Evolutionary conservation across 1,284 basidiomycete species (phyloP), one percentile per base, ranked within the genome.

Genomic region (Trichosporon asahii): DNA sequence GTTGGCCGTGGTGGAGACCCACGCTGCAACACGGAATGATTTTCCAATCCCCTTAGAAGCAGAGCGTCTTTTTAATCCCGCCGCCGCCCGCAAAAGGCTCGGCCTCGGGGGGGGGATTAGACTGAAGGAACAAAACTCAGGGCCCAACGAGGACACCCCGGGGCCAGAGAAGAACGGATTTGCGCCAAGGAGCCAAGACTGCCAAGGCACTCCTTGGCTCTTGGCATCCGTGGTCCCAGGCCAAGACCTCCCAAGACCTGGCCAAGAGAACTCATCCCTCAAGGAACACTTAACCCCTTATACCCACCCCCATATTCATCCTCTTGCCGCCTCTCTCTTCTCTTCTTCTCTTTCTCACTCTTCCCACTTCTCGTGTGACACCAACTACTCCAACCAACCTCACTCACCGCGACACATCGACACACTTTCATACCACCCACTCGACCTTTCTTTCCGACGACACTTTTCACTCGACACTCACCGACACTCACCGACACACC

Each of bases 171-270:
- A 2, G 31, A 4, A 33, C n/a, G 9, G 31, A 33, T 4, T 9
- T 4, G 35, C 49, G 49, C 49, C 49, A 53, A 53, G 49, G 21
- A 53, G 49, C 49, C 49, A 53, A 53, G 49, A 53, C 49, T 11
- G 49, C 49, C 57, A 61, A 61, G 57, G 57, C 57, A 61, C 57
- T 21, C 57, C 57, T 61, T 61, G 57, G 57, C 57, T 61, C 57
- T 61, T 61, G 57, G 57, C 57, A 61, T 31, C 57, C 57, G 57
- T 60, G 27, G 57, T 61, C 57, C 57, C 57, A 21, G 27, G 27
- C 57, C 29, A 18, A n/a, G 15, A 27, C 25, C 25, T 3, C 2
- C 14, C 3, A 5, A 15, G 25, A 33, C 29, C 9, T n/a, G 18
- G 29, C 57, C 31, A 33, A 8, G 31, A 33, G 31, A 33, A 33